A percentile compares a stretch with the other conserved stretches of the same genome.
These are phyloP conservation scores for Pichia sp. DNA, from an alignment of 1,139 yeast species.

Conservation along the genomic window DNA sequence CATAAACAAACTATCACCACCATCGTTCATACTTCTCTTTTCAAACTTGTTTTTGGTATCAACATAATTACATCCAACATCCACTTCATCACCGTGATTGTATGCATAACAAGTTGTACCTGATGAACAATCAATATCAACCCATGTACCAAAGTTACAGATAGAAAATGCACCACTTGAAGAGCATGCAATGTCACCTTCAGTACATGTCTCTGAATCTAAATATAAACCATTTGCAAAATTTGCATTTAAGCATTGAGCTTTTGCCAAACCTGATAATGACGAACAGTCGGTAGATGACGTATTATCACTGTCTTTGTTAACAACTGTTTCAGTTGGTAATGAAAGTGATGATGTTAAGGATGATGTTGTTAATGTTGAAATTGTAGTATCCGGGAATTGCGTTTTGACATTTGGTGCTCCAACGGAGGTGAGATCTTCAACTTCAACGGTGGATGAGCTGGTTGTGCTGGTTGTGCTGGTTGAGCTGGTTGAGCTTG, in stretches of 20 bases:
- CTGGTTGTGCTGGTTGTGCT: constrained; percentile 7
- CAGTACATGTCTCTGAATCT: constrained; percentile 37
- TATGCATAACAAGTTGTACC: constrained; percentile 56
- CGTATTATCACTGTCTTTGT: neutral
- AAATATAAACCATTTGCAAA: constrained; percentile 30
- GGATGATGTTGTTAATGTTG: constrained; percentile 14
- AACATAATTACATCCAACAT: constrained; percentile 35
- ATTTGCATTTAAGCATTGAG: constrained; percentile 35
- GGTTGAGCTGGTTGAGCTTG: constrained; percentile 2
- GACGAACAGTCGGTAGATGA: constrained; percentile 29
- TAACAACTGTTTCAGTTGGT: neutral
- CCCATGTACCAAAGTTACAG: constrained; percentile 53
- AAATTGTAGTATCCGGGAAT: constrained; percentile 19
- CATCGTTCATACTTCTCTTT: constrained; percentile 22
- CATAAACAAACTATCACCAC: constrained; percentile 11
- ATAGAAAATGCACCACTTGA: constrained; percentile 44
- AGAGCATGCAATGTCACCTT: constrained; percentile 45
- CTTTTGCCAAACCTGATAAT: constrained; percentile 33
- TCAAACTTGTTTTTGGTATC: constrained; percentile 22
- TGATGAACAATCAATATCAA: constrained; percentile 44
- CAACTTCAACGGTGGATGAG: too few species aligned
- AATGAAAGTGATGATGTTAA: neutral
- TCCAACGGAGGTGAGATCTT: neutral
- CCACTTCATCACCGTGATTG: constrained; percentile 33
- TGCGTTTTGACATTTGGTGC: neutral